Conservation (phyloP, 345 rosid genomes). For the Physaria fendleri region DNA sequence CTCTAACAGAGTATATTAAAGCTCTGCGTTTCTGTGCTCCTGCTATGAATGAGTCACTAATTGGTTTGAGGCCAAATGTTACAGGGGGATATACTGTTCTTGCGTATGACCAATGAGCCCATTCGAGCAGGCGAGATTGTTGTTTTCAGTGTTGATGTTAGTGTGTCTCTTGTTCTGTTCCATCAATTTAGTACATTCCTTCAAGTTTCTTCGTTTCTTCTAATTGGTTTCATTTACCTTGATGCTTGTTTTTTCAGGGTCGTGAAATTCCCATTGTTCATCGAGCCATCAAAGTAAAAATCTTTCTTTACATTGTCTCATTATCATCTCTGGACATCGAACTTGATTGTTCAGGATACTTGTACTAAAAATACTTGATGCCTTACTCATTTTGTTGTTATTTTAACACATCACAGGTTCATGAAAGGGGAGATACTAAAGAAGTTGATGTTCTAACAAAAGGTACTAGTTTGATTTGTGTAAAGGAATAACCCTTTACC, state of each 20-base stretch:
- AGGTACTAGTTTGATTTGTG: constrained; percentile 42
- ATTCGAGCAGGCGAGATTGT: constrained; percentile 97
- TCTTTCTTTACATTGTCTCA: background rate
- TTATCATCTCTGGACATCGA: background rate
- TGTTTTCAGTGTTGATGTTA: constrained; percentile 88
- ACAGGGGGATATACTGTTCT: constrained; percentile 95
- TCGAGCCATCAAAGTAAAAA: constrained; percentile 93
- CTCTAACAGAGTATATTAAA: no score
- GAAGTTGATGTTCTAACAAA: constrained; percentile 94
- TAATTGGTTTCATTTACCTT: constrained; percentile 1
- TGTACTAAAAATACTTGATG: background rate
- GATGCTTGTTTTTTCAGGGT: constrained; percentile 46
- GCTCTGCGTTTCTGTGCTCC: no score
- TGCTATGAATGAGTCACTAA: no score
- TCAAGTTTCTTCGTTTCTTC: background rate
- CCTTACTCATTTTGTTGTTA: background rate
- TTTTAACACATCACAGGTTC: constrained; percentile 48
- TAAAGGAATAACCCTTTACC: background rate
- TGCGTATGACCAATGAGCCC: constrained; percentile 87
- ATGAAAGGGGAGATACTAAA: constrained; percentile 70
- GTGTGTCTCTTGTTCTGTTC: constrained; percentile 14
- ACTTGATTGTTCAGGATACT: background rate
- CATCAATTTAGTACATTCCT: background rate
- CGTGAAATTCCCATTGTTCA: constrained; percentile 95
- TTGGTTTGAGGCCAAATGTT: constrained; percentile 7